A percentile compares a stretch with the other conserved stretches of the same genome.
Evolutionary conservation across 1,284 basidiomycete species (phyloP).

Genomic region (Ustilago trichophora): DNA sequence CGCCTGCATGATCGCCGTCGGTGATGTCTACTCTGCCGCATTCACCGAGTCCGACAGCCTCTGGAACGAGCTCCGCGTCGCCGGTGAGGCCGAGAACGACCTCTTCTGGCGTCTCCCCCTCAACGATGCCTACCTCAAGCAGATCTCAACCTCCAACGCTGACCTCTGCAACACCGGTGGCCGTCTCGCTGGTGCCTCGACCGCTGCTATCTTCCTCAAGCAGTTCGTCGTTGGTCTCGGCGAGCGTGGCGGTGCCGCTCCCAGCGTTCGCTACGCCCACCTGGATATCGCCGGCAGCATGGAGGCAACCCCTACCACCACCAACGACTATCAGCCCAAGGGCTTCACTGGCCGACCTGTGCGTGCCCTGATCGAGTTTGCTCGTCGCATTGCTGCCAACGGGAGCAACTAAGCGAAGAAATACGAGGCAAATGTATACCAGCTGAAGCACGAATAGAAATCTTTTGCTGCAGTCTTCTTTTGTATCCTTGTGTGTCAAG

Average conservation of each 20-base stretch:
- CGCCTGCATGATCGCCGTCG: slow-evolving; percentile 67
- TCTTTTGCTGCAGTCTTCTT: too few relatives aligned
- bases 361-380: slow-evolving; percentile 70
- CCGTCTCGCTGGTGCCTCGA: slow-evolving; percentile 77
- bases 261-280: slow-evolving; percentile 57
- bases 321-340: slow-evolving; percentile 77
- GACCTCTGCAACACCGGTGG: slow-evolving; percentile 83
- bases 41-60: slow-evolving; percentile 72
- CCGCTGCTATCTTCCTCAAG: slow-evolving; percentile 87
- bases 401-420: neutral
- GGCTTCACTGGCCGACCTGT: slow-evolving; percentile 84
- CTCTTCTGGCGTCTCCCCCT: slow-evolving; percentile 70
- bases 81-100: slow-evolving; percentile 75
- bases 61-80: slow-evolving; percentile 77
- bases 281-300: slow-evolving; percentile 83
- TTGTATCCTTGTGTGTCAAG: too few relatives aligned
- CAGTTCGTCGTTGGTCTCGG: slow-evolving; percentile 70
- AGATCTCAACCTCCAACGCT: slow-evolving; percentile 80
- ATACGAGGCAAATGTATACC: slow-evolving; percentile 1
- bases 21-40: slow-evolving; percentile 79
- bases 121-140: slow-evolving; percentile 79
- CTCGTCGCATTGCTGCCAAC: slow-evolving; percentile 53
- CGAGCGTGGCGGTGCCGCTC: slow-evolving; percentile 46
- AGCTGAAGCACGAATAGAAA: neutral
- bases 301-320: slow-evolving; percentile 65